phyloP scores from a whole-genome alignment of 768 basidiomycete genomes.

The Cystobasidium tubakii region DNA sequence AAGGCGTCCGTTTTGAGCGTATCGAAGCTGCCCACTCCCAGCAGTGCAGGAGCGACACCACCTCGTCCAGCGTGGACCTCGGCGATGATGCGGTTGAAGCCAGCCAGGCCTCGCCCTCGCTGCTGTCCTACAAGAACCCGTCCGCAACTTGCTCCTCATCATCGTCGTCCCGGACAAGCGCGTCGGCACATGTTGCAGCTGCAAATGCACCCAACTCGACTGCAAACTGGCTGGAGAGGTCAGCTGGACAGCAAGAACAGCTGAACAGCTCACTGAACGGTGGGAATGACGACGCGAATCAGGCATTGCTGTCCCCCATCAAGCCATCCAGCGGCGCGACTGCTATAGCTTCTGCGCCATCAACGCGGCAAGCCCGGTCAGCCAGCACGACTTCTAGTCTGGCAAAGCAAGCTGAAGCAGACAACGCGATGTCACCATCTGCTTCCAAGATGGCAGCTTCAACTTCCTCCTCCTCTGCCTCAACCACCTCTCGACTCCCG shows the following conservation, averaged over 20 bases:
- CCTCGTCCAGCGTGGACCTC: not conserved
- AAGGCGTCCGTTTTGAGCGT: slow-evolving; percentile 38
- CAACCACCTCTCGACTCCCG: not conserved
- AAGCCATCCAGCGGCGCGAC: not conserved
- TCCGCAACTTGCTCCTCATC: not conserved
- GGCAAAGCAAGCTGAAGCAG: not conserved
- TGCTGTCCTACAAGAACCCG: not conserved
- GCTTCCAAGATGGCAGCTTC: not conserved
- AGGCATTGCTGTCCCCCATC: not conserved
- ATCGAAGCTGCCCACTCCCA: slow-evolving; percentile 41
- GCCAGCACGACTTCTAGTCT: not conserved
- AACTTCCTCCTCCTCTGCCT: not conserved
- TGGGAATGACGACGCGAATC: not conserved
- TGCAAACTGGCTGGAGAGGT: slow-evolving; percentile 9
- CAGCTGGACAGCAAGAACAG: not conserved
- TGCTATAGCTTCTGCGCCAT: not conserved
- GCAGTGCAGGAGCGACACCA: not conserved
- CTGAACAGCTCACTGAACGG: not conserved
- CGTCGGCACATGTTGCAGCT: not conserved
- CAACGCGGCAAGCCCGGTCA: slow-evolving; percentile 6
- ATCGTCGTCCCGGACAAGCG: not conserved
- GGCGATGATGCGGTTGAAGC: not conserved
- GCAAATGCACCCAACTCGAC: not conserved
- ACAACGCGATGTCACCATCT: not conserved
- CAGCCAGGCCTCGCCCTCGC: not conserved